Percentiles rank a stretch among this genome's conserved stretches.
These are phyloP conservation scores for Blastomyces emzantsi DNA, from an alignment of 2,329 filamentous ascomycete species.

Conservation along the genomic window DNA sequence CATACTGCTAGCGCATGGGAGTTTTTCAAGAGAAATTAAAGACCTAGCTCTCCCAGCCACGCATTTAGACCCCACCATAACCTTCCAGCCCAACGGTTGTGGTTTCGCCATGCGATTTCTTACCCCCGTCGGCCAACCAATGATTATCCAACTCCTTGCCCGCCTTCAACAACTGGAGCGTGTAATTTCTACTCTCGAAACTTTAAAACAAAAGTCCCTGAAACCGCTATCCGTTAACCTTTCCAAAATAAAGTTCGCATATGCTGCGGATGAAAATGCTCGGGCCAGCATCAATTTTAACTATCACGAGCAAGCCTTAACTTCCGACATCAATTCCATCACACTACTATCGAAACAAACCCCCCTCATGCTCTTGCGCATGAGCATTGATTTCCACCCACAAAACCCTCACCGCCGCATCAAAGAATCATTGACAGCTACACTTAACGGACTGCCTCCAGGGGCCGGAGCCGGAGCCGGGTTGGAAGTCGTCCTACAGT, in stretches of 20 bases:
- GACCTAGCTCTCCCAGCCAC: slow-evolving; percentile 22
- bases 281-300: slow-evolving; percentile 27
- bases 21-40: slow-evolving; percentile 23
- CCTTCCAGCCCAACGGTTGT: slow-evolving; percentile 27
- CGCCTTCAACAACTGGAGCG: slow-evolving; percentile 33
- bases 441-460: slow-evolving; percentile 24
- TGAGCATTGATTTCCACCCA: slow-evolving; percentile 29
- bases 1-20: slow-evolving; percentile 31
- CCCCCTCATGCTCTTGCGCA: slow-evolving; percentile 11
- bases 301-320: slow-evolving; percentile 18
- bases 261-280: slow-evolving; percentile 25
- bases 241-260: slow-evolving; percentile 29
- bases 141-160: slow-evolving; percentile 29
- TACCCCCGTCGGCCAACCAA: slow-evolving; percentile 28
- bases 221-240: slow-evolving; percentile 27
- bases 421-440: slow-evolving; percentile 30
- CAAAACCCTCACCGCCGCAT: slow-evolving; percentile 35
- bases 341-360: slow-evolving; percentile 5
- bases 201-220: slow-evolving; percentile 28
- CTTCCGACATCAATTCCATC: slow-evolving; percentile 17
- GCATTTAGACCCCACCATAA: slow-evolving; percentile 25
- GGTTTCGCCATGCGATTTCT: slow-evolving; percentile 34
- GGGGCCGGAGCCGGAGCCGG: slow-evolving; percentile 24
- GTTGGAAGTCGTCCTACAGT: slow-evolving; percentile 24
- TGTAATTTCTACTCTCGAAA: slow-evolving; percentile 28